phyloP scores from a whole-genome alignment of 106 monocot species.

The Vanilla planifolia region DNA sequence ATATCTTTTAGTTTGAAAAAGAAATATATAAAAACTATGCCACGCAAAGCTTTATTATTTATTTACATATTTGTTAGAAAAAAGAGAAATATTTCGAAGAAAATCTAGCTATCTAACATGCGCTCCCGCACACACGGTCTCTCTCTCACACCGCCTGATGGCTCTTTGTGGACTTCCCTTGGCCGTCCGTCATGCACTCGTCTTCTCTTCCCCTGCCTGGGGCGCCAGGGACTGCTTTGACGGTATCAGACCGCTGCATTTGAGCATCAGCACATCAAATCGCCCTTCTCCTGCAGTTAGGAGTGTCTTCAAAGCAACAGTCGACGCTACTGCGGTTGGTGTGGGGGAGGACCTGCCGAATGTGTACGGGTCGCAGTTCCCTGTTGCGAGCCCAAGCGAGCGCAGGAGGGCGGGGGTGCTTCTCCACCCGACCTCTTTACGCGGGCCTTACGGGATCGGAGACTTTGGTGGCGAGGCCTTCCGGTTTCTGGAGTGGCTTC shows the following conservation, averaged over 20 bases:
- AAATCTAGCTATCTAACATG: background rate
- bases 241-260: background rate
- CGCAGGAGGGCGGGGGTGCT: conserved; percentile 71
- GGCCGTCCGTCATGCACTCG: too few species aligned
- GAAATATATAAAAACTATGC: too few species aligned
- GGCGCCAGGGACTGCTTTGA: background rate
- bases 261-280: background rate
- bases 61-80: too few species aligned
- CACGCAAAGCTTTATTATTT: too few species aligned
- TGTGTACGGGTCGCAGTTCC: conserved; percentile 49
- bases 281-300: background rate
- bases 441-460: conserved; percentile 76
- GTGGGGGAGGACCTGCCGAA: conserved; percentile 71
- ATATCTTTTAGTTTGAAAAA: too few species aligned
- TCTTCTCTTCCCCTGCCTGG: background rate
- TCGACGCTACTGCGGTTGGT: background rate
- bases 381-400: conserved; percentile 34
- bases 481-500: conserved; percentile 82
- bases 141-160: background rate
- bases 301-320: too few species aligned
- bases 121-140: background rate
- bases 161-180: background rate
- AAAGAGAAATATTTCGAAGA: too few species aligned
- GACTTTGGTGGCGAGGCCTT: conserved; percentile 83
- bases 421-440: conserved; percentile 83